Percentiles rank a stretch among this genome's conserved stretches.
phyloP scores from a whole-genome alignment of 2,329 filamentous ascomycete genomes.

The Penicillium sp. region DNA sequence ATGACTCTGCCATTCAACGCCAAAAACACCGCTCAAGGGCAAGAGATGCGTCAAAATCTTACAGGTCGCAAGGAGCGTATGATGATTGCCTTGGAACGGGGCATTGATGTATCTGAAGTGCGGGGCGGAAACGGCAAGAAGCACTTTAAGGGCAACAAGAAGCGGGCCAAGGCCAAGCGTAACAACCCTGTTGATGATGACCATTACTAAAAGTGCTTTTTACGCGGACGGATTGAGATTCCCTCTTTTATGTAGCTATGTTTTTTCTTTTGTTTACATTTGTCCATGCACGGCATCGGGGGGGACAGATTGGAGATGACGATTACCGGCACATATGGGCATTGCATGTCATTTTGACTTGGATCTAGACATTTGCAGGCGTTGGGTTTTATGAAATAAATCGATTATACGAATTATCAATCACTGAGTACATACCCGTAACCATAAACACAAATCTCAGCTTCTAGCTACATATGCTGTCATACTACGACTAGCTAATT shows the following conservation, averaged over 20 bases:
- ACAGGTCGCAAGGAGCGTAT: slow-evolving; percentile 78
- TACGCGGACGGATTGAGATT: slow-evolving; percentile 6
- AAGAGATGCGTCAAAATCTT: slow-evolving; percentile 69
- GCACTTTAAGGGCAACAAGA: slow-evolving; percentile 58
- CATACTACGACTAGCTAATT: too few species aligned
- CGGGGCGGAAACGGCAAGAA: slow-evolving; percentile 70
- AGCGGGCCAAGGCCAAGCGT: slow-evolving; percentile 33
- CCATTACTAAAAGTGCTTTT: slow-evolving; percentile 28
- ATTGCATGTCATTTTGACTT: slow-evolving; percentile 19
- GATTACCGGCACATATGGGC: slow-evolving; percentile 15
- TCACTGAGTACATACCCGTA: neutral
- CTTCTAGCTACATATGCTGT: too few species aligned
- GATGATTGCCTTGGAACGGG: slow-evolving; percentile 80
- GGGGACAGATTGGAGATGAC: slow-evolving; percentile 6
- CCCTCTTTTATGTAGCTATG: slow-evolving; percentile 20
- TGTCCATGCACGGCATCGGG: slow-evolving; percentile 4
- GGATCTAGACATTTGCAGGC: slow-evolving; percentile 20
- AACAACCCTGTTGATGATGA: slow-evolving; percentile 33
- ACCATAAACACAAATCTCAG: neutral
- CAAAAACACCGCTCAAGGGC: slow-evolving; percentile 82
- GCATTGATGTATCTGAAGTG: slow-evolving; percentile 78
- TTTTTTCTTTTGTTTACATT: slow-evolving; percentile 1
- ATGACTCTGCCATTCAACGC: slow-evolving; percentile 81
- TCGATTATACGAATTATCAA: neutral
- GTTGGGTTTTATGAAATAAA: slow-evolving; percentile 9